Evolutionary conservation across 148 eudicot species (phyloP).

Genomic region (Camellia sinensis): DNA sequence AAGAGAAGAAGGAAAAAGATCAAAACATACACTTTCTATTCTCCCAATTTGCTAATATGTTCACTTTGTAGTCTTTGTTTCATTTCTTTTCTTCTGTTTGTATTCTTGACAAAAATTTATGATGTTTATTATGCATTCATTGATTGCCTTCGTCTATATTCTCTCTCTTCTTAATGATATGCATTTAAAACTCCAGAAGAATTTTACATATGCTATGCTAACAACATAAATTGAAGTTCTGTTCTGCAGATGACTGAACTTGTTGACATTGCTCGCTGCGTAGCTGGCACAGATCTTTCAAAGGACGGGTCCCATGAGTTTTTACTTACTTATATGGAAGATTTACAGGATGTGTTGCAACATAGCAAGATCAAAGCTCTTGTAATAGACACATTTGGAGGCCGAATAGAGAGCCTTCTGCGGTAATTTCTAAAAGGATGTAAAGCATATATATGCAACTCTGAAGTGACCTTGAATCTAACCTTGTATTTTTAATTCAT

Average conservation of each 20-base stretch:
- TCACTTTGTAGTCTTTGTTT: background rate
- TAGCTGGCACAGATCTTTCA: slow-evolving; percentile 43
- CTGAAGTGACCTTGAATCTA: slow-evolving; percentile 12
- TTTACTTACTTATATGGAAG: slow-evolving; percentile 53
- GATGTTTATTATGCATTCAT: background rate
- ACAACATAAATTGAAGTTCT: background rate
- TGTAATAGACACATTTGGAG: slow-evolving; percentile 61
- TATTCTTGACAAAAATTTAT: background rate
- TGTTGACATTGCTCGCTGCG: slow-evolving; percentile 52
- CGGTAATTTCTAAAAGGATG: slow-evolving; percentile 30
- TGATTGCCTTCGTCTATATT: background rate
- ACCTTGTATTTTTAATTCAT: slow-evolving; percentile 3
- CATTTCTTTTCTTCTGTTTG: background rate
- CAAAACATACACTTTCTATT: background rate
- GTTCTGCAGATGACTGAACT: slow-evolving; percentile 49
- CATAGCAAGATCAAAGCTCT: slow-evolving; percentile 51
- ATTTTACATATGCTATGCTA: background rate
- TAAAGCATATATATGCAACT: slow-evolving; percentile 3
- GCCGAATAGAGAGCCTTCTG: slow-evolving; percentile 51
- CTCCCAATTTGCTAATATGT: background rate
- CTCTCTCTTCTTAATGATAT: background rate
- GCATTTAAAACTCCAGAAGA: background rate
- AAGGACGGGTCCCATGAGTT: slow-evolving; percentile 45
- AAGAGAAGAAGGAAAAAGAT: background rate
- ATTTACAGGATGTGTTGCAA: slow-evolving; percentile 48